phyloP scores from a whole-genome alignment of 257 asterid genomes.

The Solanum chaucha region DNA sequence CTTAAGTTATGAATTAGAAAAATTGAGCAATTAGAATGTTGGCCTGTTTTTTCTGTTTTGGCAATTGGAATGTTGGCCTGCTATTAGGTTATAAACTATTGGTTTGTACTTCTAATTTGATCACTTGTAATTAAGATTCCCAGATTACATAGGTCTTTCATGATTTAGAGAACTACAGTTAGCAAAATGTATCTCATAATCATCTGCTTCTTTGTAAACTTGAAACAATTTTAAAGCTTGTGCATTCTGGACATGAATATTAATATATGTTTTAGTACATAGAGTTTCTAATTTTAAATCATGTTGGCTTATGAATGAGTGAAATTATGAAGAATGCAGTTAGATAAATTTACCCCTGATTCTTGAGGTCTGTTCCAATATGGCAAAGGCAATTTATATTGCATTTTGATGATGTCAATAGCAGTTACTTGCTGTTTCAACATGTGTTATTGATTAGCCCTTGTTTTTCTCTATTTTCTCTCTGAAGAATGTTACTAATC shows the following conservation, averaged over 20 bases:
- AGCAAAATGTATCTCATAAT: neutral
- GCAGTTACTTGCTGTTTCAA: neutral
- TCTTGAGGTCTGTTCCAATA: neutral
- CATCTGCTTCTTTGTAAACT: neutral
- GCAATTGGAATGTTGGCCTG: too few species aligned
- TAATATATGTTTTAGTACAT: neutral
- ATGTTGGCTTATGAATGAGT: neutral
- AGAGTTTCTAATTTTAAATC: neutral
- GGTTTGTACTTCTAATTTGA: neutral
- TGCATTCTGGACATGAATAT: neutral
- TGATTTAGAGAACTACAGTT: too few species aligned
- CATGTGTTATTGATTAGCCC: neutral
- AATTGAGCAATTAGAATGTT: too few species aligned
- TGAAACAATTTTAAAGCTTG: neutral
- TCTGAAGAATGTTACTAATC: neutral
- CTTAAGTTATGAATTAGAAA: too few species aligned
- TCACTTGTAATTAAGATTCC: neutral
- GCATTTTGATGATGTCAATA: neutral
- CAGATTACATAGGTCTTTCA: neutral
- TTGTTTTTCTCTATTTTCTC: neutral
- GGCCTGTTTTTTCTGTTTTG: too few species aligned
- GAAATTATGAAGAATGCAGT: neutral
- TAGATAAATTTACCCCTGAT: neutral
- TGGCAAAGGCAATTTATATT: neutral
- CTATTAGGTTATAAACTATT: too few species aligned